Evolutionary conservation across 2,329 filamentous ascomycete species (phyloP).

Genomic region (Paraphoma sp.): DNA sequence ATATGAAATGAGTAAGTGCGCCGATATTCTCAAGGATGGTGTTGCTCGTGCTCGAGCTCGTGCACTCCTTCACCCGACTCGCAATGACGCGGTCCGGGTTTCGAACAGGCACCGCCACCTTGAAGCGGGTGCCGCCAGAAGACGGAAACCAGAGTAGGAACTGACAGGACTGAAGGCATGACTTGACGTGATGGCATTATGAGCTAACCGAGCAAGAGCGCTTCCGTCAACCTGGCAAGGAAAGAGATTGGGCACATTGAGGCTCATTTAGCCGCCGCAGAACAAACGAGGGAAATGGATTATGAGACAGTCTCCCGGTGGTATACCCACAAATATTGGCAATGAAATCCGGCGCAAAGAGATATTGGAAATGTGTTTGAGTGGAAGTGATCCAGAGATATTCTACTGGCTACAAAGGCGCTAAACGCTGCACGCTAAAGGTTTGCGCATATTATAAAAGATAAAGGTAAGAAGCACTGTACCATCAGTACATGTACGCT

Average conservation of each 20-base stretch:
- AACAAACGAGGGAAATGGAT: conserved; percentile 16
- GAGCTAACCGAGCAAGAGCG: conserved; percentile 11
- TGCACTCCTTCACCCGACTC: background rate
- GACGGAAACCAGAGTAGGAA: background rate
- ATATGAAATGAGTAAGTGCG: background rate
- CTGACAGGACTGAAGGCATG: background rate
- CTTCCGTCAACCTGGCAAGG: conserved; percentile 1
- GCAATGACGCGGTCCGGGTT: background rate
- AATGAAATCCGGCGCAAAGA: conserved; percentile 17
- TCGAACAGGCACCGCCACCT: background rate
- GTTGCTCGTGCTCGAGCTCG: conserved; percentile 1
- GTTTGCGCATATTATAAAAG: conserved; percentile 22
- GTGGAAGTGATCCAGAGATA: conserved; percentile 17
- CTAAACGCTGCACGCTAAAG: conserved; percentile 17
- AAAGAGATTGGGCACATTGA: background rate
- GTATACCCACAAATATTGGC: conserved; percentile 17
- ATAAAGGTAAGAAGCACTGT: conserved; percentile 17
- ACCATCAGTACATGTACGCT: conserved; percentile 42
- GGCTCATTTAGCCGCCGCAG: background rate
- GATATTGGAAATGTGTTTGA: conserved; percentile 13
- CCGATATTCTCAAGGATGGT: conserved; percentile 1
- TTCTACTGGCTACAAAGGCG: conserved; percentile 23
- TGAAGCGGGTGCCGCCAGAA: background rate
- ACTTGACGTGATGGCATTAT: conserved; percentile 24
- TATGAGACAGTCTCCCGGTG: conserved; percentile 16